A percentile compares a stretch with the other conserved stretches of the same genome.
These are phyloP conservation scores for Miscanthus lutarioriparius DNA, from an alignment of 176 grass and related monocot genomes.

Conservation along the genomic window DNA sequence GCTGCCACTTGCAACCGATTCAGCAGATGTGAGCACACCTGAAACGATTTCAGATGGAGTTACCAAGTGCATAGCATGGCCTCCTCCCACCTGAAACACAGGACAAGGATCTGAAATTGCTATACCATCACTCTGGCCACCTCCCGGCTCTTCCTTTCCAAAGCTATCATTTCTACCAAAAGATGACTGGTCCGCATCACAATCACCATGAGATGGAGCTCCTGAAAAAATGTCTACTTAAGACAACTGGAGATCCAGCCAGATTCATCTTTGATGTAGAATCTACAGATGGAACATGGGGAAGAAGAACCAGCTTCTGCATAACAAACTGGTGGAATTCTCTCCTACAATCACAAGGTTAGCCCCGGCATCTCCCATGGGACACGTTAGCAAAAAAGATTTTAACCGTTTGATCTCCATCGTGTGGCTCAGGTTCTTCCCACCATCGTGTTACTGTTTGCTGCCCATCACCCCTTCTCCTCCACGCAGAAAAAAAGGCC, in stretches of 20 bases:
- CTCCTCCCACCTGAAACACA: slow-evolving; percentile 44
- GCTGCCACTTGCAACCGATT: slow-evolving; percentile 29
- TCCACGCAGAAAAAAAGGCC: too few species aligned
- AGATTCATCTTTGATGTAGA: slow-evolving; percentile 46
- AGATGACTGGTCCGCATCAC: slow-evolving; percentile 49
- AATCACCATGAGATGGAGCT: slow-evolving; percentile 45
- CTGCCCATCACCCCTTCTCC: too few species aligned
- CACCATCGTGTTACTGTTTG: too few species aligned
- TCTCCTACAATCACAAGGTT: too few species aligned
- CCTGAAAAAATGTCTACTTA: slow-evolving; percentile 51
- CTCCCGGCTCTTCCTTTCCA: slow-evolving; percentile 48
- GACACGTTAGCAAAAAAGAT: too few species aligned
- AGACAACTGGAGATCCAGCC: slow-evolving; percentile 45
- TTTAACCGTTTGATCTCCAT: too few species aligned
- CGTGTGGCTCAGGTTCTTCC: too few species aligned
- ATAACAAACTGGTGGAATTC: slow-evolving; percentile 39
- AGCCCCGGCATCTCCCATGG: too few species aligned
- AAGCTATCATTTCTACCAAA: slow-evolving; percentile 39
- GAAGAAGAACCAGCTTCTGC: slow-evolving; percentile 48
- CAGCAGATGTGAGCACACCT: slow-evolving; percentile 55
- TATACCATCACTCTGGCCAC: slow-evolving; percentile 13
- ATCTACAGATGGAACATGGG: slow-evolving; percentile 33
- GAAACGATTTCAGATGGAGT: slow-evolving; percentile 85
- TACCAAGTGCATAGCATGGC: slow-evolving; percentile 58
- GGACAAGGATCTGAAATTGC: too few species aligned